Conservation (phyloP, 106 monocot species). For the Xerophyta viscosa region DNA sequence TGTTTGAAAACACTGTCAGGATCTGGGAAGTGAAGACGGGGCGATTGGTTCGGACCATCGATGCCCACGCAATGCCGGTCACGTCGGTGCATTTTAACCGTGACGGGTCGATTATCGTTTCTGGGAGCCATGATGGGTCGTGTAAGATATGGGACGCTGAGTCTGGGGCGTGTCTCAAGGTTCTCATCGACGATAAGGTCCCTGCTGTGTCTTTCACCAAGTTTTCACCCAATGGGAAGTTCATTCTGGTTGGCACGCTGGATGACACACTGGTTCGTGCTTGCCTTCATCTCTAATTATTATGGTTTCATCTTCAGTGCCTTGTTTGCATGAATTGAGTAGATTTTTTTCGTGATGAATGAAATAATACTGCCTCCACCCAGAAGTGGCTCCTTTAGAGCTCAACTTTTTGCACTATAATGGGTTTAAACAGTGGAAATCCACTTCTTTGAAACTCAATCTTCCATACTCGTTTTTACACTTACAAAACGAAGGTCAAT, state of each 20-base stretch:
- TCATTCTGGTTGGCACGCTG: conserved; percentile 70
- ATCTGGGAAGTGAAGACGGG: conserved; percentile 80
- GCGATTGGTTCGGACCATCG: conserved; percentile 37
- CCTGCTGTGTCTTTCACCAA: conserved; percentile 79
- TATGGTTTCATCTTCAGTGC: not conserved
- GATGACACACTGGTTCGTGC: conserved; percentile 64
- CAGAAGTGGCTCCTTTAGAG: too few relatives aligned
- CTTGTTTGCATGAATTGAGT: not conserved
- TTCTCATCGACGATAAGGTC: conserved; percentile 64
- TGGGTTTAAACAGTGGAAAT: too few relatives aligned
- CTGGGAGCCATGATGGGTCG: conserved; percentile 78
- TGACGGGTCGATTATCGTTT: conserved; percentile 80
- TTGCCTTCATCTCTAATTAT: not conserved
- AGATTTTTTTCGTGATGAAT: too few relatives aligned
- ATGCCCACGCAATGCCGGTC: conserved; percentile 64
- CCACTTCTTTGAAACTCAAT: too few relatives aligned
- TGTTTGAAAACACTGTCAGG: conserved; percentile 65
- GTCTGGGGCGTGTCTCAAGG: conserved; percentile 65
- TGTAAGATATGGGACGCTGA: conserved; percentile 88
- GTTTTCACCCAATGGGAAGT: conserved; percentile 97
- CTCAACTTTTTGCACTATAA: too few relatives aligned
- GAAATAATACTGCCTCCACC: too few relatives aligned
- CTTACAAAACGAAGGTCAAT: too few relatives aligned
- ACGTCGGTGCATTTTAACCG: conserved; percentile 72
- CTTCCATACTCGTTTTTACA: too few relatives aligned